phyloP scores from a whole-genome alignment of 495 filamentous ascomycete genomes.

The Mycothermus thermophilus region DNA sequence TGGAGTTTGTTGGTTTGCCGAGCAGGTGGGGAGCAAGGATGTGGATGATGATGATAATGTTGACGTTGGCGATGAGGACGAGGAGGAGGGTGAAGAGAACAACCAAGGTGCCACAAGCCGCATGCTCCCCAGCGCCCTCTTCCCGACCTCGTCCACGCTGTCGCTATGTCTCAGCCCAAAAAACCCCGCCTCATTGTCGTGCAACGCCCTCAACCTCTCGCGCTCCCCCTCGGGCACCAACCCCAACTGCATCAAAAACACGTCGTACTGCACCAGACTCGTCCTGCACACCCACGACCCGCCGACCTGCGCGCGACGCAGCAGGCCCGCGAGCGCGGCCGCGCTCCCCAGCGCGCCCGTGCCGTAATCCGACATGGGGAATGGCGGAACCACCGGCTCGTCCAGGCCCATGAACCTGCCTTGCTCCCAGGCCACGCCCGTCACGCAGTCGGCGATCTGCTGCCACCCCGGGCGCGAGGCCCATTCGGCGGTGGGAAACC shows the following conservation, averaged over 20 bases:
- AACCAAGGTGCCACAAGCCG: constrained; percentile 37
- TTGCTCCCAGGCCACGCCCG: constrained; percentile 59
- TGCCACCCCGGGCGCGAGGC: constrained; percentile 41
- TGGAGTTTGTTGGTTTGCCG: constrained; percentile 1
- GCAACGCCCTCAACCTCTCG: constrained; percentile 37
- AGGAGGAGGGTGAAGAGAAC: too few relatives aligned
- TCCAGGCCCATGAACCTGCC: constrained; percentile 55
- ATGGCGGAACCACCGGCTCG: constrained; percentile 63
- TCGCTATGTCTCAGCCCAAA: constrained; percentile 53
- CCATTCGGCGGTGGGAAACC: constrained; percentile 24
- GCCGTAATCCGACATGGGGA: constrained; percentile 72
- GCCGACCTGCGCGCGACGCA: constrained; percentile 44
- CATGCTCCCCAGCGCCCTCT: constrained; percentile 49
- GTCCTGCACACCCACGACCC: constrained; percentile 53
- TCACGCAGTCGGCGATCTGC: constrained; percentile 42
- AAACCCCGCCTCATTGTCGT: constrained; percentile 38
- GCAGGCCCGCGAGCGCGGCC: constrained; percentile 49
- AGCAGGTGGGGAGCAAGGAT: too few relatives aligned
- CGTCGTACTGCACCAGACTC: constrained; percentile 47
- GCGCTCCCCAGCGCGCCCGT: constrained; percentile 53
- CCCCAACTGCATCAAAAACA: constrained; percentile 50
- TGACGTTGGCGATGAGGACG: too few relatives aligned
- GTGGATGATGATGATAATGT: too few relatives aligned
- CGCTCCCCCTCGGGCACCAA: constrained; percentile 44
- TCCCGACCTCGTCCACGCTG: constrained; percentile 59